Percentiles rank a stretch among this genome's conserved stretches.
Conservation (phyloP, 2,329 filamentous ascomycete genomes). For the Exophiala sideris region DNA sequence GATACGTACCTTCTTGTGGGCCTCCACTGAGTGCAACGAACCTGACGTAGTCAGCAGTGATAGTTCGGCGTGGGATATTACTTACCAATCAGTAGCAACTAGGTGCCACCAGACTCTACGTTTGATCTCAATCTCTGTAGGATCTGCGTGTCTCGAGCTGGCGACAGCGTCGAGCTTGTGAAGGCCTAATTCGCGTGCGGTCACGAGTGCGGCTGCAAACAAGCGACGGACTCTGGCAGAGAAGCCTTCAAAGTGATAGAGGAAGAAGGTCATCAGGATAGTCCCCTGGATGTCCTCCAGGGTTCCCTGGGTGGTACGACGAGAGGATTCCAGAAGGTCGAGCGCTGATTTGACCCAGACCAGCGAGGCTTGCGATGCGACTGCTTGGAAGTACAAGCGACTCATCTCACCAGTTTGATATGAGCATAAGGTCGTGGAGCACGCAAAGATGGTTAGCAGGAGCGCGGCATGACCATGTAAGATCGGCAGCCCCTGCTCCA, state of each 20-base stretch:
- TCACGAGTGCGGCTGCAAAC: constrained; percentile 12
- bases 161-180: constrained; percentile 35
- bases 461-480: constrained; percentile 33
- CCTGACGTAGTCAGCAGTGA: constrained; percentile 28
- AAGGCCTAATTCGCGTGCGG: constrained; percentile 36
- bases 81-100: constrained; percentile 43
- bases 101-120: constrained; percentile 46
- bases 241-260: constrained; percentile 25
- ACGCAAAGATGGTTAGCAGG: constrained; percentile 35
- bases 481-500: constrained; percentile 24
- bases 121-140: constrained; percentile 36
- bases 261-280: constrained; percentile 23
- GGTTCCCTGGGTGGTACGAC: constrained; percentile 6
- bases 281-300: constrained; percentile 21
- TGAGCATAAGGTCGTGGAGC: constrained; percentile 29
- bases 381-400: background rate
- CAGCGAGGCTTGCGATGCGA: constrained; percentile 5
- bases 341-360: constrained; percentile 19
- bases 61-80: background rate
- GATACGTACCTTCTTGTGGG: constrained; percentile 44
- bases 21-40: constrained; percentile 41
- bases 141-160: constrained; percentile 20
- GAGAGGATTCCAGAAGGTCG: constrained; percentile 21
- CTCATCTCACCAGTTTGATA: constrained; percentile 4
- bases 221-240: constrained; percentile 16